Evolutionary conservation across 441 rosid species (phyloP).

Genomic region (Geranium incanum): DNA sequence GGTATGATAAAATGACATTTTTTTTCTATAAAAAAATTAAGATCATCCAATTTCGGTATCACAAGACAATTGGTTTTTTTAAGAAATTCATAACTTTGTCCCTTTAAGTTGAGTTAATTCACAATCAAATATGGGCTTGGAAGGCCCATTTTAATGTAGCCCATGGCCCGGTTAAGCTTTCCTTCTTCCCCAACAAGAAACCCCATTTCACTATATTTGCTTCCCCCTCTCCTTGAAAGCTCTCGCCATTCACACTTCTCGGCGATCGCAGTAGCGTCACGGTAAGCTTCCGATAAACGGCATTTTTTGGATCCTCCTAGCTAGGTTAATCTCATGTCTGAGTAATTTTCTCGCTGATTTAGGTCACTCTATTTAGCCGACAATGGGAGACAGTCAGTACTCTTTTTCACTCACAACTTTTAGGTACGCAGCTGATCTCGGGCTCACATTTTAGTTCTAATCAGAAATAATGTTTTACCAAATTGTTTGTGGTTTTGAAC

Average conservation of each 20-base stretch:
- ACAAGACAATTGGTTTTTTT: no score
- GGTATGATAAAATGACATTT: no score
- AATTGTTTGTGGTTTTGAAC: slow-evolving; percentile 9
- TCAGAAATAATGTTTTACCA: neutral
- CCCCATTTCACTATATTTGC: neutral
- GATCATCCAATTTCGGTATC: no score
- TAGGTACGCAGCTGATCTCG: slow-evolving; percentile 31
- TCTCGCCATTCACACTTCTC: neutral
- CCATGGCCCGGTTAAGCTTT: neutral
- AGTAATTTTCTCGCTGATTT: neutral
- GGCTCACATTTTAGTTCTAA: neutral
- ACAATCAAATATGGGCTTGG: no score
- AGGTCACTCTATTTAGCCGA: neutral
- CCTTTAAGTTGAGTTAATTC: no score
- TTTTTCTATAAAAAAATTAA: no score
- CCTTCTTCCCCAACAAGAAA: neutral
- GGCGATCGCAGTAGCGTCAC: neutral
- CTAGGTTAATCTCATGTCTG: neutral
- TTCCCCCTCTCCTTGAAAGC: neutral
- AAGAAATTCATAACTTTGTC: no score
- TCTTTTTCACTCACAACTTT: slow-evolving; percentile 68
- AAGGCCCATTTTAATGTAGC: no score
- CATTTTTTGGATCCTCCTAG: no score
- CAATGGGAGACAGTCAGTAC: slow-evolving; percentile 71
- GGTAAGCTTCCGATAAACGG: no score